Base-by-base conservation (phyloP, 164 flowering plant species). In the Magnolia kwangsiensis region DNA sequence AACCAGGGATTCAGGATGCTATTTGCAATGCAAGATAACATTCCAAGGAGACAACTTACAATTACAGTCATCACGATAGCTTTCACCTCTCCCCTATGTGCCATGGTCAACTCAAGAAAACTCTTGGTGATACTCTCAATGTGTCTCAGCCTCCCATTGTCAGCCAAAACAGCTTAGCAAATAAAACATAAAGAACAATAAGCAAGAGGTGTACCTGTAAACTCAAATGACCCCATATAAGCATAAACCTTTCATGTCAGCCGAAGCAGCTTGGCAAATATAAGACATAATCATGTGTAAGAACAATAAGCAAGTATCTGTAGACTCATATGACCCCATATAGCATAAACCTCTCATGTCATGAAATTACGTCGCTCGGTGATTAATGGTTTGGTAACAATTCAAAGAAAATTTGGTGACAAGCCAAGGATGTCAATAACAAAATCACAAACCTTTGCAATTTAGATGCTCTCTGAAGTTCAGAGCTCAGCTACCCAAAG, bases 51-150 rank as follows among this genome's bases (percentile, higher is more conserved):
- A 71, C 18, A 27, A 85, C 98, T 89, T 87, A 93, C 98, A 84
- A 93, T 90, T 45, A 91, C 95, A 78, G 92, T 82, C 74, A 95
- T 95, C 61, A 95, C 98, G 70, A 74, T 81, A 19, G 87, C 97
- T 79, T 88, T 90, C 79, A 95, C 87, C 82, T 85, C 92, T 78
- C 95, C 95, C 85, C 75, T 89, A 45, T 91, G 93, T 72, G 97
- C 97, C 98, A 90, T 91, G 63, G 95, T 86, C 85, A 94, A 81
- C 77, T 95, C 90, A 19, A 51, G 7, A 79, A 89, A 90, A 72
- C 80, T 90, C 84, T 91, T 86, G 1, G 86, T 82, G 20, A 95
- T 91, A 76, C 51, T 78, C 0, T 93, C 97, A 20, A 95, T 1
- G 76, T 82, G 63, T 72, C 69, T 80, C 64, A 95, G 85, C 89